Evolutionary conservation across 1,284 basidiomycete genomes (phyloP), one percentile per base, ranked within the genome.

Genomic region (Puccinia triticina): DNA sequence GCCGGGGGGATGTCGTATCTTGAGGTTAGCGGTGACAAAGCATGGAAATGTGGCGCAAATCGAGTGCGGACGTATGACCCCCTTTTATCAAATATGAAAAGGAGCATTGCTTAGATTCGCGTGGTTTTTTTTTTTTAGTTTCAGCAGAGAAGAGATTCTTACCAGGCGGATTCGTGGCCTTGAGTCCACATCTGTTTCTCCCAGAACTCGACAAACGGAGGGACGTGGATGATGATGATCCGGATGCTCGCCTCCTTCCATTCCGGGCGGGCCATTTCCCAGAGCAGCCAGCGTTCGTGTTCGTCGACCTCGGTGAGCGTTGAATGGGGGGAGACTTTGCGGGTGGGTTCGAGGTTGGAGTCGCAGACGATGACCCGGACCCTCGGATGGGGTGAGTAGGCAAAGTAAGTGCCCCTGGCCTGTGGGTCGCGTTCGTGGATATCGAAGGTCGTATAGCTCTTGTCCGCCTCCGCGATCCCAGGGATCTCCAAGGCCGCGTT

Each of bases 161-260:
- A 84, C 85, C 85, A 85, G 26, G 77, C 18, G n/a, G 74, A 82
- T 67, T 85, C 85, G 7, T 73, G 64, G 4, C 83, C 83, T 2
- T 77, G 48, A 8, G 43, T 84, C 85, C 85, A 85, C 59, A 84
- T 84, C 21, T 72, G 21, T 0, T 37, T 26, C 29, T 85, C 84
- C 85, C 85, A 85, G 80, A 81, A 85, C 29, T 85, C 84, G 34
- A 85, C 76, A 77, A 83, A 85, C 11, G 85, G 85, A 29, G 85
- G 80, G 18, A 84, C 82, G 23, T 85, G 85, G 23, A 85, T 84
- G 7, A 85, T 66, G 7, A 74, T 83, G 46, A 84, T 83, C 40
- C 82, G 71, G 23, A 85, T 57, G 29, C 83, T 85, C 75, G 85
- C 83, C 0, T 29, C 8, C 16, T 12, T 79, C 85, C 85, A 85